These are phyloP conservation scores for Apiospora arundinis DNA, from an alignment of 2,329 filamentous ascomycete species.

Conservation along the genomic window DNA sequence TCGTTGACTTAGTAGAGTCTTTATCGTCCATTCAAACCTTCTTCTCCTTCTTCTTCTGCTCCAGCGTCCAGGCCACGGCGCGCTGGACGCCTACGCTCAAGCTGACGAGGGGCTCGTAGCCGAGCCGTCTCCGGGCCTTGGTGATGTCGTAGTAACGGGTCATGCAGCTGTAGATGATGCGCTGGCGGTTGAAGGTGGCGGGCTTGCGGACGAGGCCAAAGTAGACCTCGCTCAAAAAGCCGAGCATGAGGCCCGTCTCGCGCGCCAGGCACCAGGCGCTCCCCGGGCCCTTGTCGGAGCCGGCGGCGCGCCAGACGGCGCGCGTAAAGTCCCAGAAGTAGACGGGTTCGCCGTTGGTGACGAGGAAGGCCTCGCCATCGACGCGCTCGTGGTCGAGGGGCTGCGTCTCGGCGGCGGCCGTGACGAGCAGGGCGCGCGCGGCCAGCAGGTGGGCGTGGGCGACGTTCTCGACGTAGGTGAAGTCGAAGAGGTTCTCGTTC, in stretches of 20 bases:
- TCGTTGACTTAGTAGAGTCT: not conserved
- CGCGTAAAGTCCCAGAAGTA: conserved; percentile 92
- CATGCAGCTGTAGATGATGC: conserved; percentile 73
- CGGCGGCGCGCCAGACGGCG: conserved; percentile 73
- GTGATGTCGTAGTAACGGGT: conserved; percentile 78
- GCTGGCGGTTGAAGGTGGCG: conserved; percentile 64
- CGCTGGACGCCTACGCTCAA: conserved; percentile 68
- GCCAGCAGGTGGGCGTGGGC: conserved; percentile 85
- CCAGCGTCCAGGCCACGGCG: conserved; percentile 61
- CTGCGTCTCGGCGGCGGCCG: conserved; percentile 58
- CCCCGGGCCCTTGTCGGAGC: conserved; percentile 56
- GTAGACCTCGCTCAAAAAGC: conserved; percentile 59
- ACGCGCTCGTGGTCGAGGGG: conserved; percentile 76
- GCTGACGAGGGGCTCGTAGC: conserved; percentile 71
- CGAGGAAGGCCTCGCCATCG: conserved; percentile 86
- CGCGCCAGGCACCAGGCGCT: conserved; percentile 62
- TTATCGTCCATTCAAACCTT: conserved; percentile 6
- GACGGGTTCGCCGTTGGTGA: conserved; percentile 87
- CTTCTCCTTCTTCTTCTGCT: conserved; percentile 51
- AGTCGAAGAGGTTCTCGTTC: conserved; percentile 68
- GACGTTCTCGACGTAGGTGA: conserved; percentile 69
- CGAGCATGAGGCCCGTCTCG: conserved; percentile 58
- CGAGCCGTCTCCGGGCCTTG: conserved; percentile 74
- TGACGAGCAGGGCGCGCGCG: conserved; percentile 72
- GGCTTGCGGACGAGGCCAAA: conserved; percentile 56